phyloP scores from a whole-genome alignment of 129 eudicot genomes.

The Cynara cardunculus region DNA sequence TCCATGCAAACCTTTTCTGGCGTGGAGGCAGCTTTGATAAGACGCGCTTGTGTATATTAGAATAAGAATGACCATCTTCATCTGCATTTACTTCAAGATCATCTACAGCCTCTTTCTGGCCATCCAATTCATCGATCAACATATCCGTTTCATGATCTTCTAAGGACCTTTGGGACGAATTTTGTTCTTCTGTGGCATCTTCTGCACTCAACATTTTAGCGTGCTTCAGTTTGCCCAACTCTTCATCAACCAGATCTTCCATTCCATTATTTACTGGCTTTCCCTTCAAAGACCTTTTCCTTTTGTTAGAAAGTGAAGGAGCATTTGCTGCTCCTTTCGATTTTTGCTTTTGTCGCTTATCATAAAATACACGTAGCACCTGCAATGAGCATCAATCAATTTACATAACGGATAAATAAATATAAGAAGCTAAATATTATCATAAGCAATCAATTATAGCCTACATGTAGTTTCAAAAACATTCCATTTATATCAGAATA shows the following conservation, averaged over 20 bases:
- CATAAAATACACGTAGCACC: slow-evolving; percentile 76
- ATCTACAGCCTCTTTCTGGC: slow-evolving; percentile 34
- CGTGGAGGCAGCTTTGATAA: slow-evolving; percentile 50
- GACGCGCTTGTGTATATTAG: slow-evolving; percentile 42
- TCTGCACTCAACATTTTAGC: slow-evolving; percentile 6
- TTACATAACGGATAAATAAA: background rate
- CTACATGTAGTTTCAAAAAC: background rate
- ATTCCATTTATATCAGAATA: slow-evolving; percentile 1
- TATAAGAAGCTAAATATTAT: background rate
- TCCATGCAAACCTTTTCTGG: slow-evolving; percentile 66
- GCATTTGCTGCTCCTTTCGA: slow-evolving; percentile 30
- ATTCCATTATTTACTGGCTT: slow-evolving; percentile 28
- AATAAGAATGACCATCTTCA: slow-evolving; percentile 28
- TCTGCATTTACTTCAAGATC: slow-evolving; percentile 40
- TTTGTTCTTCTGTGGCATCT: slow-evolving; percentile 28
- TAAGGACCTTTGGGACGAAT: slow-evolving; percentile 13
- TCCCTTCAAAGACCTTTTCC: slow-evolving; percentile 37
- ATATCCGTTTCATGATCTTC: slow-evolving; percentile 28
- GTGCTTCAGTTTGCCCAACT: slow-evolving; percentile 23
- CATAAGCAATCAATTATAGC: background rate
- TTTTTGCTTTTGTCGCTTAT: slow-evolving; percentile 50
- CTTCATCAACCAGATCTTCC: slow-evolving; percentile 16
- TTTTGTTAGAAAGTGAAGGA: slow-evolving; percentile 34
- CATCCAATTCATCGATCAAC: slow-evolving; percentile 27
- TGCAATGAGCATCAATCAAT: slow-evolving; percentile 25